phyloP scores from a whole-genome alignment of 805 yeast genomes.

The Kuraishia floccosa region DNA sequence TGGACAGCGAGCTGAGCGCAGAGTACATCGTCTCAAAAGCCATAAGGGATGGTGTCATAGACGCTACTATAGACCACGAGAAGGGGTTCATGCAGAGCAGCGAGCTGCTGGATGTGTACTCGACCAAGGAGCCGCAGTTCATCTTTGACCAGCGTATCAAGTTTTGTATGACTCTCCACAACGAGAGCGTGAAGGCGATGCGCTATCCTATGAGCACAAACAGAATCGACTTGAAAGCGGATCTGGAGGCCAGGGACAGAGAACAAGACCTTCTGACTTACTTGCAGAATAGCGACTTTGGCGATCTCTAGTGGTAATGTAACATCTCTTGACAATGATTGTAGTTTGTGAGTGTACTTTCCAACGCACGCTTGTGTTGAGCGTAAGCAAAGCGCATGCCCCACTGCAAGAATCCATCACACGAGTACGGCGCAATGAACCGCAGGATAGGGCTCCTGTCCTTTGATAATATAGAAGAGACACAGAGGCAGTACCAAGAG shows the following conservation, averaged over 20 bases:
- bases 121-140: slow-evolving; percentile 76
- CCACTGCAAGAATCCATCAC: too few species aligned
- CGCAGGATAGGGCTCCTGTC: slow-evolving; percentile 16
- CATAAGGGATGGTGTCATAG: slow-evolving; percentile 94
- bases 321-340: too few species aligned
- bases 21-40: slow-evolving; percentile 97
- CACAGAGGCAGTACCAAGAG: slow-evolving; percentile 27
- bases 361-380: too few species aligned
- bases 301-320: too few species aligned
- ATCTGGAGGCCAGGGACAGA: slow-evolving; percentile 43
- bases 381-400: too few species aligned
- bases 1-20: slow-evolving; percentile 91
- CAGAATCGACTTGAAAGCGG: slow-evolving; percentile 35
- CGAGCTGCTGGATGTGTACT: slow-evolving; percentile 78
- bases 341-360: too few species aligned
- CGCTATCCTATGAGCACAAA: slow-evolving; percentile 66
- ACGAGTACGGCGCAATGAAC: too few species aligned
- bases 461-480: slow-evolving; percentile 9
- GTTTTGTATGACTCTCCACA: slow-evolving; percentile 83
- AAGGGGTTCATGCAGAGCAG: slow-evolving; percentile 85
- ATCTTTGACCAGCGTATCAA: slow-evolving; percentile 89
- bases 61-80: slow-evolving; percentile 86
- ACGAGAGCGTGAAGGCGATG: slow-evolving; percentile 91
- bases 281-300: slow-evolving; percentile 41
- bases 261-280: slow-evolving; percentile 30